Evolutionary conservation across 2,329 filamentous ascomycete genomes (phyloP), one percentile per base, ranked within the genome.

Genomic region (Xylaria sp.): DNA sequence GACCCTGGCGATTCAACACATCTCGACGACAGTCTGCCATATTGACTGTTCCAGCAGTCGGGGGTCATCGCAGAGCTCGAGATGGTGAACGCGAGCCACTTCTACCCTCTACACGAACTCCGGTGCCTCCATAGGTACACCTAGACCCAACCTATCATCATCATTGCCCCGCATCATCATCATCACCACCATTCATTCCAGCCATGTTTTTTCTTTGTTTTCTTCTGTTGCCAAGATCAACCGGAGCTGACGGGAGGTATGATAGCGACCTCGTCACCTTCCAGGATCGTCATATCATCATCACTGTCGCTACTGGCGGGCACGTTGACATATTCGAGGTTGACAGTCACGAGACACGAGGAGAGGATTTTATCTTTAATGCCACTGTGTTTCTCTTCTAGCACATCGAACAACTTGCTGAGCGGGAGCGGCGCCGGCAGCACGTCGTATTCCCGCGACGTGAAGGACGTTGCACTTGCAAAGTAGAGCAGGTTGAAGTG

Each of bases 231-330:
- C 42, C 16, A 16, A 16, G 5, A 50, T 80, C 74, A 94, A 3
- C 91, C 91, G 44, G 91, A 92, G 78, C 91, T 95, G 65, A 95
- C 91, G 8, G 91, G 91, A 39, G 91, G 91, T 59, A 95, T 93
- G 42, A 95, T 88, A 48, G 89, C 91, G 58, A 95, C 90, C 76
- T 95, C 91, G 70, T 95, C 91, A 34, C 87, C 89, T 63, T 84
- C 84, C 55, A 84, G 75, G 59, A 95, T 88, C 58, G 83, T 71
- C 30, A 78, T 66, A 68, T 75, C 54, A 55, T 57, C 51, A 16
- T 75, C 76, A 52, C 74, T 74, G 16, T 73, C 73, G 37, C 75
- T 74, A 47, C 78, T 78, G 4, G 23, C 23, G 4, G 79, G 77
- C 9, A 91, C 67, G 70, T 94, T 89, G 69, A 93, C 85, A 75